phyloP scores from a whole-genome alignment of 1,139 yeast genomes.

The Candida sp. region DNA sequence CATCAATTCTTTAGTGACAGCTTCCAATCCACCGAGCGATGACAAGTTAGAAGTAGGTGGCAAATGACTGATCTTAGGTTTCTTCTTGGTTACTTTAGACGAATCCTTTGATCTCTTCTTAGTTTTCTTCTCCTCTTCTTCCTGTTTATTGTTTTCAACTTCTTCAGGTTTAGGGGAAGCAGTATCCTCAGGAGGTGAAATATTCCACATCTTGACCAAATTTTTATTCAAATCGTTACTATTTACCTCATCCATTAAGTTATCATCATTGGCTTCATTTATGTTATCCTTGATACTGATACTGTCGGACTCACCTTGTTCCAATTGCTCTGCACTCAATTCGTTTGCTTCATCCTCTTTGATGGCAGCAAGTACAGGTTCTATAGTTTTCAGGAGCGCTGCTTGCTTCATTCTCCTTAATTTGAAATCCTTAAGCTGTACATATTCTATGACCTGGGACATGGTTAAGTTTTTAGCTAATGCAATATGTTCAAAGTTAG shows the following conservation, averaged over 20 bases:
- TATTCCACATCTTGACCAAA: slow-evolving; percentile 70
- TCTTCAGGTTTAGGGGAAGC: slow-evolving; percentile 7
- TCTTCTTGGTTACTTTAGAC: slow-evolving; percentile 33
- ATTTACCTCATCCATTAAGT: slow-evolving; percentile 60
- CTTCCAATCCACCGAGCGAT: slow-evolving; percentile 87
- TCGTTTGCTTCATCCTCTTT: slow-evolving; percentile 43
- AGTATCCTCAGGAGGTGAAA: slow-evolving; percentile 6
- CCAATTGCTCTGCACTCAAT: slow-evolving; percentile 22
- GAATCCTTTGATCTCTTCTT: slow-evolving; percentile 31
- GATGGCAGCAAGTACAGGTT: slow-evolving; percentile 46
- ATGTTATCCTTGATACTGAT: slow-evolving; percentile 35
- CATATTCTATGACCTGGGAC: slow-evolving; percentile 50
- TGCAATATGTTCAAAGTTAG: slow-evolving; percentile 43
- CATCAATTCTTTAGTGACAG: slow-evolving; percentile 77
- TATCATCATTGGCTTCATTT: slow-evolving; percentile 38
- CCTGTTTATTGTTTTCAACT: slow-evolving; percentile 4
- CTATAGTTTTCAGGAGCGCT: slow-evolving; percentile 55
- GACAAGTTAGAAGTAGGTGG: slow-evolving; percentile 70
- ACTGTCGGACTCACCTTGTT: slow-evolving; percentile 20
- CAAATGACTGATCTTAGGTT: slow-evolving; percentile 53
- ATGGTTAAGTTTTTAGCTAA: slow-evolving; percentile 57
- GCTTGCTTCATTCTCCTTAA: slow-evolving; percentile 63
- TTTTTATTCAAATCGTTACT: slow-evolving; percentile 71
- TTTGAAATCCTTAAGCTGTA: slow-evolving; percentile 58
- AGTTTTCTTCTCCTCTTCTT: slow-evolving; percentile 17